These are phyloP conservation scores for Colletotrichum plurivorum DNA, from an alignment of 2,329 filamentous ascomycete genomes.

Conservation along the genomic window DNA sequence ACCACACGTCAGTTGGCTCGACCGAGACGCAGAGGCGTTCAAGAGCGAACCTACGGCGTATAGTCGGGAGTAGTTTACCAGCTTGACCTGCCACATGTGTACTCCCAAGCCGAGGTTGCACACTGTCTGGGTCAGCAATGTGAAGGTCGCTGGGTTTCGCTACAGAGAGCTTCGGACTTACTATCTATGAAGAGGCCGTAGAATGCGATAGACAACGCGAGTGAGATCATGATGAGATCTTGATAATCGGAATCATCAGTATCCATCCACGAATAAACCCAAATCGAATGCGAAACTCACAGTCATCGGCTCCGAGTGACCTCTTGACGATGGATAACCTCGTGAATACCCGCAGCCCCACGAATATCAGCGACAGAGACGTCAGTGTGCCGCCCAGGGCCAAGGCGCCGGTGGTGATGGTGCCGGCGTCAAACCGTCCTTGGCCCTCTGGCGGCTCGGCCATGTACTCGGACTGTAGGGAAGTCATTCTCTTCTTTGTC, in stretches of 20 bases:
- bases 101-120: slow-evolving; percentile 30
- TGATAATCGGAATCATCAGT: neutral
- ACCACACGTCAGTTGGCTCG: neutral
- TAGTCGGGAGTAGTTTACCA: slow-evolving; percentile 14
- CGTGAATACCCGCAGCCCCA: slow-evolving; percentile 19
- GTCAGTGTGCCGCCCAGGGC: slow-evolving; percentile 13
- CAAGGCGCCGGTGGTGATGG: slow-evolving; percentile 13
- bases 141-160: neutral
- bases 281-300: neutral
- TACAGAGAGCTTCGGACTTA: neutral
- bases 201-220: slow-evolving; percentile 16
- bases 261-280: neutral
- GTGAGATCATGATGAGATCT: slow-evolving; percentile 27
- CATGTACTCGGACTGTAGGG: slow-evolving; percentile 26
- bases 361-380: slow-evolving; percentile 25
- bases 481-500: slow-evolving; percentile 20
- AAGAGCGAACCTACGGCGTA: slow-evolving; percentile 6
- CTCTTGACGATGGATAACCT: slow-evolving; percentile 24
- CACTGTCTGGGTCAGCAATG: neutral
- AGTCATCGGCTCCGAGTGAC: slow-evolving; percentile 27
- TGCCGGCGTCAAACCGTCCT: slow-evolving; percentile 28
- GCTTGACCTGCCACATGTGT: slow-evolving; percentile 35
- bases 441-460: slow-evolving; percentile 27
- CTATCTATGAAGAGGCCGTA: slow-evolving; percentile 20
- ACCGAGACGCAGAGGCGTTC: too few species aligned